phyloP scores from a whole-genome alignment of 2,329 filamentous ascomycete genomes.

The Cytospora leucostoma region DNA sequence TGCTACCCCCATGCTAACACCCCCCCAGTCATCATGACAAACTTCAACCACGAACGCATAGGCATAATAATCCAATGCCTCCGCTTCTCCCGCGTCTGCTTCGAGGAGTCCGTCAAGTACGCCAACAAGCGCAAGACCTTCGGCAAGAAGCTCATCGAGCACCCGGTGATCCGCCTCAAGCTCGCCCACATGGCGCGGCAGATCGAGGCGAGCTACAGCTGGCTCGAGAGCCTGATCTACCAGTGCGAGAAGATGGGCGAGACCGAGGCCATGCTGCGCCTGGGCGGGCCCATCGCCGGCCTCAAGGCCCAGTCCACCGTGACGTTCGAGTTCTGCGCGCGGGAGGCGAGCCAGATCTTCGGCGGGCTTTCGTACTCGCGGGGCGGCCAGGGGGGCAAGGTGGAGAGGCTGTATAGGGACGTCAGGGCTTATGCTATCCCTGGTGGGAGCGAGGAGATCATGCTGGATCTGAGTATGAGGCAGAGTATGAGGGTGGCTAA shows the following conservation, averaged over 20 bases:
- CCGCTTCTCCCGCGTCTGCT: slow-evolving; percentile 94
- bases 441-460: slow-evolving; percentile 87
- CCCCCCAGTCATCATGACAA: slow-evolving; percentile 86
- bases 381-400: slow-evolving; percentile 92
- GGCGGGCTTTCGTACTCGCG: slow-evolving; percentile 89
- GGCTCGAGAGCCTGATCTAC: slow-evolving; percentile 93
- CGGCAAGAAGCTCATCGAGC: slow-evolving; percentile 93
- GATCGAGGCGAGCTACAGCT: slow-evolving; percentile 95
- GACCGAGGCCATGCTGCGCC: slow-evolving; percentile 91
- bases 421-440: slow-evolving; percentile 96
- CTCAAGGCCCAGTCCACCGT: slow-evolving; percentile 93
- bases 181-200: slow-evolving; percentile 97
- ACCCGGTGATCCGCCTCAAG: slow-evolving; percentile 96
- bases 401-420: slow-evolving; percentile 92
- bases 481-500: slow-evolving; percentile 88
- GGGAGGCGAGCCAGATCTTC: slow-evolving; percentile 96
- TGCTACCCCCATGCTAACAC: slow-evolving; percentile 20
- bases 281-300: slow-evolving; percentile 89
- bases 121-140: slow-evolving; percentile 97
- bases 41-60: slow-evolving; percentile 99
- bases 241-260: slow-evolving; percentile 93
- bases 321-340: slow-evolving; percentile 96
- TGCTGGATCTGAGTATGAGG: slow-evolving; percentile 79
- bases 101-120: slow-evolving; percentile 95
- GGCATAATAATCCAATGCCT: slow-evolving; percentile 98